Conservation (phyloP, 2,329 filamentous ascomycete genomes). For the Alternaria rosae region DNA sequence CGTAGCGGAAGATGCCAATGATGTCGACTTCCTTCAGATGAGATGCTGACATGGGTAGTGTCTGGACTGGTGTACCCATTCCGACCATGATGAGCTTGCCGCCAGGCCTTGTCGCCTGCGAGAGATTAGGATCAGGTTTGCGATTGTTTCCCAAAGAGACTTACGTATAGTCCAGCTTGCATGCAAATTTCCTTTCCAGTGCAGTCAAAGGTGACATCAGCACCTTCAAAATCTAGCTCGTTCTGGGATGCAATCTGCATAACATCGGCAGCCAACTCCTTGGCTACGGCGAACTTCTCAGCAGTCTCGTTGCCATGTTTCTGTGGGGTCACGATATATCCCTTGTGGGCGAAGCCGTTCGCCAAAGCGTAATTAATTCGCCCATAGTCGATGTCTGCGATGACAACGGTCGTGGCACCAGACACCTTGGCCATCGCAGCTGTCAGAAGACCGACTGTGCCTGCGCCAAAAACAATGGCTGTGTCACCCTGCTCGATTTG, state of each 20-base stretch:
- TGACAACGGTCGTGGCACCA: conserved; percentile 51
- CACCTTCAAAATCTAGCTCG: conserved; percentile 49
- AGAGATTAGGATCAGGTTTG: conserved; percentile 18
- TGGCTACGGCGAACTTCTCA: conserved; percentile 45
- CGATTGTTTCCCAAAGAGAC: conserved; percentile 9
- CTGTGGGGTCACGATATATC: conserved; percentile 42
- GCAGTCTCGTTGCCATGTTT: conserved; percentile 36
- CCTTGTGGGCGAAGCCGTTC: conserved; percentile 51
- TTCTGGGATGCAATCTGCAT: conserved; percentile 47
- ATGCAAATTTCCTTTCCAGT: conserved; percentile 54
- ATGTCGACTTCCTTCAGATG: conserved; percentile 64
- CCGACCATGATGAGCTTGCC: conserved; percentile 63
- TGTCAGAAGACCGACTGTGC: conserved; percentile 62
- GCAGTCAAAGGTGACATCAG: conserved; percentile 53
- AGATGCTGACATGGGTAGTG: conserved; percentile 62
- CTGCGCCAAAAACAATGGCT: conserved; percentile 85
- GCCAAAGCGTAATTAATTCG: conserved; percentile 51
- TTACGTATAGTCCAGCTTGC: conserved; percentile 53
- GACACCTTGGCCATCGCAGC: conserved; percentile 52
- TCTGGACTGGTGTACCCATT: conserved; percentile 64
- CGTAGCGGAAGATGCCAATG: conserved; percentile 65
- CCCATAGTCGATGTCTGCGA: conserved; percentile 51
- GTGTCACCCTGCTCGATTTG: conserved; percentile 74
- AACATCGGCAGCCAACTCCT: conserved; percentile 46
- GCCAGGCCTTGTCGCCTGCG: conserved; percentile 55